Evolutionary conservation across 2,329 filamentous ascomycete genomes (phyloP), one percentile per base, ranked within the genome.

Genomic region (Colletotrichum higginsianum): DNA sequence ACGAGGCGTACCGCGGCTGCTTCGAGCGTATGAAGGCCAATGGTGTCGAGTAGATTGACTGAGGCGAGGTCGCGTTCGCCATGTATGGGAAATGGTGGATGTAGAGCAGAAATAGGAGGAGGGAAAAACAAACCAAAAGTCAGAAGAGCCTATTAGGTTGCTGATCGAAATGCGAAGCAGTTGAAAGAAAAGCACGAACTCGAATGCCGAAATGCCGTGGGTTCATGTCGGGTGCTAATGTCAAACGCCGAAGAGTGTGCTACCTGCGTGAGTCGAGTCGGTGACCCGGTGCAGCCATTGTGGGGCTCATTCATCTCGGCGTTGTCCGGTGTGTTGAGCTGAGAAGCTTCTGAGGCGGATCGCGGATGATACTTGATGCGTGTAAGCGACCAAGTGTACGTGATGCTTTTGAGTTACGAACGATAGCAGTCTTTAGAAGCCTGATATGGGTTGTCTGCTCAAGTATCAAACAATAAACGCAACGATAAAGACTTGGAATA

Each of bases 1-100:
- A 91, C 76, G 85, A 87, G 73, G 90, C 89, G 13, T 92, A 92
- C 78, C 82, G 84, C 76, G 79, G 79, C 75, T 92, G 90, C 81
- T 92, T 92, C 81, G 86, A 88, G 83, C 83, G 89, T 74, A 92
- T 92, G 89, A 89, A 86, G 78, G 86, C 85, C 52, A 84, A 82
- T 63, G 88, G 88, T 49, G 80, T 86, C 55, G 82, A 86, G 81
- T 90, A 84, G 79, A 64, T 23, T 21, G 23, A n/a, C 40, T 21
- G 8, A 26, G 35, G 60, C 35, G 49, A 23, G 46, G 23, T 55
- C 38, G 65, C 58, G 35, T 50, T 69, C 23, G 53, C 58, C 65
- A 58, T 26, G 44, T 49, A 68, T 35, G 23, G 57, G 53, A 30
- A 55, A 49, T 49, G 21, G 58, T 55, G 12, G 30, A 30, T 42